Percentiles rank a stretch among this genome's conserved stretches.
Evolutionary conservation across 1,139 yeast species (phyloP).

Genomic region (Saccharomycopsis hybrid): DNA sequence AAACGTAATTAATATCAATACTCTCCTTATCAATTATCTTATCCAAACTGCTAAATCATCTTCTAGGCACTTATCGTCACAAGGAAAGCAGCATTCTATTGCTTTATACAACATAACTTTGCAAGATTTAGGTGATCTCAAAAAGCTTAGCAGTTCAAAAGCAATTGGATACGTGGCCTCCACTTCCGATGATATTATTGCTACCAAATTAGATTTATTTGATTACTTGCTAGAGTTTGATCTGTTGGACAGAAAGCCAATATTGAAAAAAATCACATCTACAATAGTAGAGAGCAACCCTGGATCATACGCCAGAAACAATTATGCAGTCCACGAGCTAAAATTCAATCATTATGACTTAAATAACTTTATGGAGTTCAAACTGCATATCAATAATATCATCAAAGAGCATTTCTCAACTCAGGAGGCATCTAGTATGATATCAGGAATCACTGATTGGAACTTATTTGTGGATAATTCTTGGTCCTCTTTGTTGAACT

Average conservation of each 20-base stretch:
- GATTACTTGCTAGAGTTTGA: conserved; percentile 18
- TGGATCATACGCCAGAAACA: background rate
- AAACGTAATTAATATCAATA: conserved; percentile 11
- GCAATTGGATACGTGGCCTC: conserved; percentile 13
- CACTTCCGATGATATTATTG: conserved; percentile 18
- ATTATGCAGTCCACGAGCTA: background rate
- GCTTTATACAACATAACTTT: conserved; percentile 14
- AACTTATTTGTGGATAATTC: conserved; percentile 7
- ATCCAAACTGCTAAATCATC: background rate
- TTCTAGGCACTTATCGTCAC: too few species aligned
- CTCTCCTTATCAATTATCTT: conserved; percentile 7
- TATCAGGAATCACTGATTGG: background rate
- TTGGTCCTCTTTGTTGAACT: conserved; percentile 4
- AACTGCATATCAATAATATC: too few species aligned
- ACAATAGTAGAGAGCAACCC: background rate
- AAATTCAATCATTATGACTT: conserved; percentile 6
- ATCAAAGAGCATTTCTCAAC: background rate
- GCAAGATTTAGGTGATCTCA: conserved; percentile 11
- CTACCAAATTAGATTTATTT: conserved; percentile 8
- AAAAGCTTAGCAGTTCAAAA: background rate
- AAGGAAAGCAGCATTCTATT: background rate
- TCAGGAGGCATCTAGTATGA: background rate
- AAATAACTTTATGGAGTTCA: background rate
- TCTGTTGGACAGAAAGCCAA: conserved; percentile 5
- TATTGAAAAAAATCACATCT: background rate